Base-by-base conservation (phyloP, 805 yeast species). In the Candida patagonica region DNA sequence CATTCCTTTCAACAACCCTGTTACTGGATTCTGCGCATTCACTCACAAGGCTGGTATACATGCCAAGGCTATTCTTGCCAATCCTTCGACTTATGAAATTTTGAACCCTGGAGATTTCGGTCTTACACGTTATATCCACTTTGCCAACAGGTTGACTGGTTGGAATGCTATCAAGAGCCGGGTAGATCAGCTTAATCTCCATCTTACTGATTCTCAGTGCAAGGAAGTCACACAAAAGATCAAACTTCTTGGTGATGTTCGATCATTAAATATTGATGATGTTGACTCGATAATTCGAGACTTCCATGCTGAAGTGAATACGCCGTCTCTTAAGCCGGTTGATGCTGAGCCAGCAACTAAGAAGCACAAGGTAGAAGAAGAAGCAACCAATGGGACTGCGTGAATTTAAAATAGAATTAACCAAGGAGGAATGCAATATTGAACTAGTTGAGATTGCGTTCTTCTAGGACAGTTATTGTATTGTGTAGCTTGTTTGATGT, bases 41-140 rank as follows among this genome's bases (percentile, higher is more conserved):
- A 89, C 98, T 44, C 98, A 89, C 71, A 89, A 89, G 74, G 98
- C 98, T 43, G 98, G 98, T 66, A 88, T 89, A 61, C 98, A 89
- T 63, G 97, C 98, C 56, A 89, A 92, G 73, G 97, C 97, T 42
- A 89, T 89, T 53, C 75, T 89, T 51, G 98, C 98, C 43, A 92
- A 89, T 68, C 98, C 98, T 47, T 86, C 96, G 35, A 92, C 97
- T n/a, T 89, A 89, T 64, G 98, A 89, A 71, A 89, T 89, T 57
- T 73, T 89, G 61, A 82, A 82, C 61, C 98, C 98, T 42, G 68
- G 81, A 22, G 98, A 89, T 67, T 89, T 89, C 57, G 98, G 98
- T 61, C 76, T 89, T 60, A 79, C 94, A 42, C 78, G 98, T 61
- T 89, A 89, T 64, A 89, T 89, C 60, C 98, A 92, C 65, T 92